These are phyloP conservation scores for Piromyces finnis DNA, from an alignment of 192 early-diverging fungal species.

Conservation along the genomic window DNA sequence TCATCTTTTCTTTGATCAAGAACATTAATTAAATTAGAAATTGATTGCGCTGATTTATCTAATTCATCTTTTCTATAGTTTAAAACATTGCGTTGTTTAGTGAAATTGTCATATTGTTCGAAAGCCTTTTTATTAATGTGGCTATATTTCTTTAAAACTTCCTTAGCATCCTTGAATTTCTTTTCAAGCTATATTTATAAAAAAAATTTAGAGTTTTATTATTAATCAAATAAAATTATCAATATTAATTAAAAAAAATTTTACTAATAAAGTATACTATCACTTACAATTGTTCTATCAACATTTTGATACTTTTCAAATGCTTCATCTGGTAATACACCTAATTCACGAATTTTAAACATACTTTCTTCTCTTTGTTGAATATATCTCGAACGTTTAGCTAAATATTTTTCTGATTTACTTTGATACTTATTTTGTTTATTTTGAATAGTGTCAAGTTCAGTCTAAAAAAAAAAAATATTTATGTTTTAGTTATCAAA, in stretches of 20 bases:
- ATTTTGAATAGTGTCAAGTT: neutral
- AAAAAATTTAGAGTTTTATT: no score
- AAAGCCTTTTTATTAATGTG: conserved; percentile 98
- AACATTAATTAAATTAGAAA: conserved; percentile 68
- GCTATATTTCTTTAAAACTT: conserved; percentile 67
- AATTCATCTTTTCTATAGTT: conserved; percentile 70
- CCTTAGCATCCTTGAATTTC: conserved; percentile 52
- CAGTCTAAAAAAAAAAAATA: neutral
- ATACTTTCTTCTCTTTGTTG: conserved; percentile 75
- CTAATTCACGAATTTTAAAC: conserved; percentile 79
- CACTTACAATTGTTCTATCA: conserved; percentile 23
- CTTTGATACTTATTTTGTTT: neutral
- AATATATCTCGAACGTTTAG: conserved; percentile 4
- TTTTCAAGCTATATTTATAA: conserved; percentile 21
- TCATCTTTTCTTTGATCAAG: conserved; percentile 94
- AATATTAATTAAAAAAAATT: no score
- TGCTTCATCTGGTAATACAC: conserved; percentile 84
- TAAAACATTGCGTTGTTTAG: conserved; percentile 69
- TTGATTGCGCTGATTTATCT: conserved; percentile 64
- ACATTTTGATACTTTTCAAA: conserved; percentile 45
- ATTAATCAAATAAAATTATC: no score
- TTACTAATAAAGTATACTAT: no score
- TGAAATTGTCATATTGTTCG: conserved; percentile 92
- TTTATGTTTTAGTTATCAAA: no score
- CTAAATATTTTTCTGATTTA: neutral